Base-by-base conservation (phyloP, 345 rosid species). In the Aquilaria yunnanensis region DNA sequence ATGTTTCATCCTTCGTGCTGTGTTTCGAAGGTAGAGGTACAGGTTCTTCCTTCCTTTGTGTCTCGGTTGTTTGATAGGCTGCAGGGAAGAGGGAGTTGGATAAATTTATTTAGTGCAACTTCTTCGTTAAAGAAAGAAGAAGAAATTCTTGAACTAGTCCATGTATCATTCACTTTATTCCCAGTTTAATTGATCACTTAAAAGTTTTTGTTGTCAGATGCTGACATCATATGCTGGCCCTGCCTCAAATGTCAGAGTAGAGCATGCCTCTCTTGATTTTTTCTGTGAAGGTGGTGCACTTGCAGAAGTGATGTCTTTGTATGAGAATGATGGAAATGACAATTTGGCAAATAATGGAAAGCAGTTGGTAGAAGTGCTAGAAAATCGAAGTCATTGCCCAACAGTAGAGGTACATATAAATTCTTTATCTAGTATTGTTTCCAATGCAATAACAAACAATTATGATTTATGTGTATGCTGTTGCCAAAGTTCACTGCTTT, bases 181-280 rank as follows among this genome's bases (percentile, higher is more conserved):
- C 7, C 43, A 37, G 43, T 37, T 37, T 37, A 37, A 37, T 37
- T 37, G 8, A 37, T 37, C 43, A 5, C 43, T 37, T 34, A 29
- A 49, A 13, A 32, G 16, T 43, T 50, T 62, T 32, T 60, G 13
- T 66, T 58, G 23, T 64, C 74, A 93, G 98, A 70, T 86, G 65
- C 72, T 93, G 8, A 49, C 83, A 65, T 83, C 92, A 46, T 75
- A 86, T 79, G 93, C 96, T 71, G 98, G 98, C 71, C 90, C 98
- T 58, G 78, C 96, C 56, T 90, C 96, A 70, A 86, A 85, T 71
- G 76, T 90, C 56, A 83, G 97, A 10, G 83, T 93, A 59, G 98
- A 93, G 76, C 77, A 30, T 57, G 76, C 64, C 65, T 72, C 85
- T 14, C 48, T 71, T 32, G 80, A 88, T 74, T 51, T 74, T 72